Percentiles rank a stretch among this genome's conserved stretches.
phyloP scores from a whole-genome alignment of 1,139 yeast species.

The Hyphopichia fennica region DNA sequence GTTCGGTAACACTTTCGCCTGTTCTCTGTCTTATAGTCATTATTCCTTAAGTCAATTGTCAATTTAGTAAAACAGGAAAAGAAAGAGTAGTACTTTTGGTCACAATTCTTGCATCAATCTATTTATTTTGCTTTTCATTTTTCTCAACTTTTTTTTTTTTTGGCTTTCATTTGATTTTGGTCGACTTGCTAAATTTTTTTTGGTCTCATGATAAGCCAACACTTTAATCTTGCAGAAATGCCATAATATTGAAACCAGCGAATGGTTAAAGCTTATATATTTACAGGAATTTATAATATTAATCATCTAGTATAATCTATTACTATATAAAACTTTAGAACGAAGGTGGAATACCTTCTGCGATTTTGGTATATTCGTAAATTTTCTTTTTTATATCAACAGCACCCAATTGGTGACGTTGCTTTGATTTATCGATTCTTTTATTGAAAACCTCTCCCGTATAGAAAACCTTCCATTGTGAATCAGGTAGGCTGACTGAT shows the following conservation, averaged over 20 bases:
- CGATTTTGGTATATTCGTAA: conserved; percentile 26
- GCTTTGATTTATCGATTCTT: conserved; percentile 26
- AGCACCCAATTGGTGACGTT: conserved; percentile 13
- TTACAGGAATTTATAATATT: too few relatives aligned
- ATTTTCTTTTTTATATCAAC: conserved; percentile 32
- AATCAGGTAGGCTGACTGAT: conserved; percentile 50
- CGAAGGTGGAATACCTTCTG: conserved; percentile 37
- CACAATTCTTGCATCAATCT: too few relatives aligned
- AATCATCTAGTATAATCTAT: too few relatives aligned
- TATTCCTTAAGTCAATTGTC: background rate
- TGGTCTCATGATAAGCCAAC: too few relatives aligned
- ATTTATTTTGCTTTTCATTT: background rate
- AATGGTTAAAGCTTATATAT: too few relatives aligned
- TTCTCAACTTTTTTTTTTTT: background rate
- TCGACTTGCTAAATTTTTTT: too few relatives aligned
- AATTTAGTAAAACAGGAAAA: background rate
- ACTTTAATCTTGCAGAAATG: too few relatives aligned
- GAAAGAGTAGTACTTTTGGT: too few relatives aligned
- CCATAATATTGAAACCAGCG: too few relatives aligned
- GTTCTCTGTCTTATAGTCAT: background rate
- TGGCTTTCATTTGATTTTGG: background rate
- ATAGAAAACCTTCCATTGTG: conserved; percentile 71
- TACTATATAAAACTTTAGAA: conserved; percentile 19
- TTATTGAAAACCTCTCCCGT: conserved; percentile 53
- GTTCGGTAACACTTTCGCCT: too few relatives aligned